These are phyloP conservation scores for Zymoseptoria pseudotritici DNA, from an alignment of 2,329 filamentous ascomycete genomes.

Conservation along the genomic window DNA sequence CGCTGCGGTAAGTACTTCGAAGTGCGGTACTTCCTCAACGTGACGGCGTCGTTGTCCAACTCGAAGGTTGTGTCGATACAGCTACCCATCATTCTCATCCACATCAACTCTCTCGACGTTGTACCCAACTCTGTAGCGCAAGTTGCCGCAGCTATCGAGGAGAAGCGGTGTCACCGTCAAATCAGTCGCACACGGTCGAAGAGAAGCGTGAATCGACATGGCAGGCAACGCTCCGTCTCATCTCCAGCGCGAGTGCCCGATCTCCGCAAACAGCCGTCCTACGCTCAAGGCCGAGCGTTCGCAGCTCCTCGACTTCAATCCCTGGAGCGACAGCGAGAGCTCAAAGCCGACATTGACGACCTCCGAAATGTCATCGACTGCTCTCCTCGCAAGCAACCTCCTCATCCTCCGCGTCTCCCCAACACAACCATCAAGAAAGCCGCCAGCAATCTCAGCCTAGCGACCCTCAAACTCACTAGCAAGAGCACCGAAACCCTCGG, in stretches of 20 bases:
- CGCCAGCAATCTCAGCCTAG: constrained; percentile 21
- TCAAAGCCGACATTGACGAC: constrained; percentile 36
- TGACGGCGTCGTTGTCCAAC: constrained; percentile 40
- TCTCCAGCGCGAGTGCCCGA: constrained; percentile 17
- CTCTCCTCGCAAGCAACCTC: constrained; percentile 38
- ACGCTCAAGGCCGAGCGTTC: constrained; percentile 46
- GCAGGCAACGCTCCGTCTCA: constrained; percentile 21
- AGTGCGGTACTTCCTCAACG: constrained; percentile 49
- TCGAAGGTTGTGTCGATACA: constrained; percentile 47
- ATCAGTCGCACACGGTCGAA: constrained; percentile 7
- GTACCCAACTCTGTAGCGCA: constrained; percentile 49
- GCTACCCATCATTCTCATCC: constrained; percentile 49
- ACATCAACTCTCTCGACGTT: constrained; percentile 52
- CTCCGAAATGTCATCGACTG: constrained; percentile 36
- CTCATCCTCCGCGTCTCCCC: constrained; percentile 8
- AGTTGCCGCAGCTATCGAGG: constrained; percentile 49
- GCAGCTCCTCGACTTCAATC: constrained; percentile 46
- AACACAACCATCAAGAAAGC: constrained; percentile 17
- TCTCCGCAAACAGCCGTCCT: constrained; percentile 31
- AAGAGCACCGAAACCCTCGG: constrained; percentile 15
- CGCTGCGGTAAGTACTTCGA: constrained; percentile 51
- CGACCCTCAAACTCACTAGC: constrained; percentile 14
- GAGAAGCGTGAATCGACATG: constrained; percentile 3
- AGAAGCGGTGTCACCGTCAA: constrained; percentile 32
- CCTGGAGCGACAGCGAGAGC: constrained; percentile 38